These are phyloP conservation scores for Diaporthe australafricana DNA, from an alignment of 2,329 filamentous ascomycete species.

Conservation along the genomic window DNA sequence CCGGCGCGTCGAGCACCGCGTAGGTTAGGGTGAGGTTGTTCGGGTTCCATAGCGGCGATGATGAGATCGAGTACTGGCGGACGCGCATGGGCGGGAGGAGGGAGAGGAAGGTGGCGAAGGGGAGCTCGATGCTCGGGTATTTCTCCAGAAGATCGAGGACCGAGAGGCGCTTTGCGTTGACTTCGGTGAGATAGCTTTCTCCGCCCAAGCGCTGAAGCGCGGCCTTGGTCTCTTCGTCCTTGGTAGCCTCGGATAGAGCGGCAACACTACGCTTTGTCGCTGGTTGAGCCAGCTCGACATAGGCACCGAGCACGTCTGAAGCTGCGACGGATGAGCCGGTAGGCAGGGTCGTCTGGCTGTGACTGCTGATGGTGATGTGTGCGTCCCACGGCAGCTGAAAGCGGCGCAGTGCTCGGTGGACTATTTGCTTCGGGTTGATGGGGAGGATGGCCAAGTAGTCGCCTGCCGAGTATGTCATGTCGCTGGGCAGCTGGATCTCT, in stretches of 20 bases:
- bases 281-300: conserved; percentile 78
- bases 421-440: conserved; percentile 71
- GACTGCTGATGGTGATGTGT: conserved; percentile 67
- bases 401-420: conserved; percentile 71
- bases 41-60: conserved; percentile 71
- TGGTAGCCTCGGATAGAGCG: conserved; percentile 60
- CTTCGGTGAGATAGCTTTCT: conserved; percentile 51
- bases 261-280: conserved; percentile 68
- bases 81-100: conserved; percentile 72
- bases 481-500: conserved; percentile 74
- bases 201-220: conserved; percentile 53
- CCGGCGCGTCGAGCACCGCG: conserved; percentile 69
- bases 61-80: conserved; percentile 73
- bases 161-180: conserved; percentile 62
- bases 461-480: conserved; percentile 75
- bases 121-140: conserved; percentile 62
- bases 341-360: conserved; percentile 63
- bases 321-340: conserved; percentile 68
- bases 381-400: conserved; percentile 78
- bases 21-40: conserved; percentile 73
- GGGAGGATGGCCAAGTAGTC: conserved; percentile 82
- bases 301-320: conserved; percentile 72
- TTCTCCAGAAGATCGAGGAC: conserved; percentile 72
- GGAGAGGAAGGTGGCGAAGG: conserved; percentile 69
- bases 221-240: conserved; percentile 54